Evolutionary conservation across 441 rosid genomes (phyloP), one percentile per base, ranked within the genome.

Genomic region (Brassica hybrid): DNA sequence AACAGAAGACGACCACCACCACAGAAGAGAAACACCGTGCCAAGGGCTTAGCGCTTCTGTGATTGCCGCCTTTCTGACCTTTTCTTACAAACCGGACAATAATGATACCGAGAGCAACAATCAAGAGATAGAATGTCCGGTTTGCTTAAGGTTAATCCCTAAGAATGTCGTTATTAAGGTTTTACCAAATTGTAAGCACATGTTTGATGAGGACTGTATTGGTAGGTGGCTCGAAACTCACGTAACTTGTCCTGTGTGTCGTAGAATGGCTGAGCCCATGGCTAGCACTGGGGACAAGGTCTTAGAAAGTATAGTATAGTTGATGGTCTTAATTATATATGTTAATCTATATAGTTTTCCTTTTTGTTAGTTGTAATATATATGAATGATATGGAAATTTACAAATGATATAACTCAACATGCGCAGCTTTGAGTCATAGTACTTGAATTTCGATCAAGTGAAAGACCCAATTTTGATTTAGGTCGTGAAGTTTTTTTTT

Each of bases 181-280:
- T n/a, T n/a, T n/a, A n/a, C n/a, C n/a, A n/a, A n/a, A n/a, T n/a
- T n/a, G n/a, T 65, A 3, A 65, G 73, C 93, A 89, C 50, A 72
- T 83, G 86, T 89, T 89, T 80, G 89, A 89, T 72, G 85, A 62
- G 25, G 87, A 82, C 67, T 89, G 90, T 68, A 83, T 89, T 1
- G 84, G 83, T 59, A 80, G 12, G 74, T 89, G 90, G 93, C 85
- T 89, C 5, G 79, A 80, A 1, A 84, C 89, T 4, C 84, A 88
- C 12, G 19, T 80, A 6, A 88, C 88, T 34, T 88, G 92, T 57
- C 92, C 92, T 10, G 52, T 84, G 14, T 88, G 92, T 81, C 92
- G 92, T 12, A 56, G 72, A 1, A 68, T 2, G 58, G 90, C 74
- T 6, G 80, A 80, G 38, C 89, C 87, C 0, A 65, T 34, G 84